phyloP scores from a whole-genome alignment of 2,329 filamentous ascomycete species.

The Trichoderma koningii region DNA sequence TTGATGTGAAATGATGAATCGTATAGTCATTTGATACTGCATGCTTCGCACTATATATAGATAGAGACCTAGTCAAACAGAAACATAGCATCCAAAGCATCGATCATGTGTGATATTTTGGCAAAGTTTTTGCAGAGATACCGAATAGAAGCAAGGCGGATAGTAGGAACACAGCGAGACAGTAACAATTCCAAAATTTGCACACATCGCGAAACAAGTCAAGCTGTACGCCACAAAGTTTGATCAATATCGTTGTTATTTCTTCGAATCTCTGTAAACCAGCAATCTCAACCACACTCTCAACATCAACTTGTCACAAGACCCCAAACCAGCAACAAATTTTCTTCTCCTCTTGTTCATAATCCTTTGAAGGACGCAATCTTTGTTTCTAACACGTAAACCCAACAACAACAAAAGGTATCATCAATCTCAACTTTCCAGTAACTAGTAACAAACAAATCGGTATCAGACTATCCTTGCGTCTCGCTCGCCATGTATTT shows the following conservation, averaged over 20 bases:
- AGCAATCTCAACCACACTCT: not conserved
- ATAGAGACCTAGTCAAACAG: too few species aligned
- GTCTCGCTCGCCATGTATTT: conserved; percentile 12
- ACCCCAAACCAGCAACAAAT: conserved; percentile 1
- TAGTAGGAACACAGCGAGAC: too few species aligned
- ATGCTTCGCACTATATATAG: too few species aligned
- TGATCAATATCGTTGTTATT: conserved; percentile 11
- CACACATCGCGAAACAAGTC: too few species aligned
- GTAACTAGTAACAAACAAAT: not conserved
- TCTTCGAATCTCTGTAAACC: conserved; percentile 10
- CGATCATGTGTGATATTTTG: too few species aligned
- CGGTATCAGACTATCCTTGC: not conserved
- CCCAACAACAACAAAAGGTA: conserved; percentile 6
- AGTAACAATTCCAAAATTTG: too few species aligned
- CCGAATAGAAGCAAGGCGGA: too few species aligned
- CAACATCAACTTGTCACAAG: not conserved
- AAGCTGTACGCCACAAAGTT: not conserved
- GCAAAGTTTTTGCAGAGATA: too few species aligned
- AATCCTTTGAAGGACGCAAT: conserved; percentile 26
- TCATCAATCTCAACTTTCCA: conserved; percentile 14
- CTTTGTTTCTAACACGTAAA: conserved; percentile 21
- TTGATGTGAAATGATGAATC: too few species aligned
- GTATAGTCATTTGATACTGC: too few species aligned
- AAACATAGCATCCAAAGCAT: too few species aligned
- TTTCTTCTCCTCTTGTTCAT: not conserved